Evolutionary conservation across 257 asterid species (phyloP).

Genomic region (Handroanthus guayacan): DNA sequence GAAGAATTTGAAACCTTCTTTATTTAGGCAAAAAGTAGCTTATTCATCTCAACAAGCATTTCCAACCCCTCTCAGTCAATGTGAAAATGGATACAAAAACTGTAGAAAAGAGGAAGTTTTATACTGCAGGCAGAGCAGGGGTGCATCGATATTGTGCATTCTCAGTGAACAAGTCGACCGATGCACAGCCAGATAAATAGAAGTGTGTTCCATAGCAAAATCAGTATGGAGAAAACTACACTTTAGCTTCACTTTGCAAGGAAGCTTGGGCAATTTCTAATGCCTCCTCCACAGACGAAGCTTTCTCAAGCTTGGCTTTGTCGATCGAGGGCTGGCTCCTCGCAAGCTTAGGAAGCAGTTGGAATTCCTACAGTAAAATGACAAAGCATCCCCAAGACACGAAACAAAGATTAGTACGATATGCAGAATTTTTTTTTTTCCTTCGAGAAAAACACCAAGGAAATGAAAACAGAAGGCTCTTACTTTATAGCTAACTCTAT

Average conservation of each 20-base stretch:
- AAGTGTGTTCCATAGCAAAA: not conserved
- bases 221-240: conserved; percentile 31
- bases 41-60: conserved; percentile 6
- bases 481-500: too few relatives aligned
- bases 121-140: not conserved
- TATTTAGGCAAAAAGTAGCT: conserved; percentile 11
- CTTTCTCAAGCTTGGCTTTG: conserved; percentile 71
- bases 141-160: not conserved
- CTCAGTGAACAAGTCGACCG: not conserved
- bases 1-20: not conserved
- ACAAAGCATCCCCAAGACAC: not conserved
- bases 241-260: conserved; percentile 44
- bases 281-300: conserved; percentile 92
- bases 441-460: too few relatives aligned
- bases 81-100: not conserved
- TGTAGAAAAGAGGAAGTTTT: conserved; percentile 12
- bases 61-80: not conserved
- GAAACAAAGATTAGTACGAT: not conserved
- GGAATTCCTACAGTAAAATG: conserved; percentile 63
- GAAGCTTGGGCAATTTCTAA: conserved; percentile 74
- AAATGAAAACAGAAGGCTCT: too few relatives aligned
- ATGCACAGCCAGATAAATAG: not conserved
- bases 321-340: conserved; percentile 77
- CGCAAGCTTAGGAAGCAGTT: conserved; percentile 88
- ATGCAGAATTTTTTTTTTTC: too few relatives aligned